These are phyloP conservation scores for Avena atlantica DNA, from an alignment of 176 grass and related monocot species.

Conservation along the genomic window DNA sequence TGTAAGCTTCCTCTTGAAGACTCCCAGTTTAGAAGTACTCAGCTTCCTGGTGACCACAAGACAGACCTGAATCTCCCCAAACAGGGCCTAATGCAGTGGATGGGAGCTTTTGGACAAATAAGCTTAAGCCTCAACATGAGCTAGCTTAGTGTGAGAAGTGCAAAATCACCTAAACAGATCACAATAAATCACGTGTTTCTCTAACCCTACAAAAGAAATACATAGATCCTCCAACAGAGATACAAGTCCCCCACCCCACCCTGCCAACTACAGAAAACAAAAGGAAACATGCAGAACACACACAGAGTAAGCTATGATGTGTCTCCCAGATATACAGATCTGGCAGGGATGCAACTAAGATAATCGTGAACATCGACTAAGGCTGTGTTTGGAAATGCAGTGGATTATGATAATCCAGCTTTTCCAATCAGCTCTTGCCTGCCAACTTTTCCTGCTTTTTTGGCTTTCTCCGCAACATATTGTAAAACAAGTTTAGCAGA, in stretches of 20 bases:
- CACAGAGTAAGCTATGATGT: slow-evolving; percentile 12
- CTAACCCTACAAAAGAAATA: background rate
- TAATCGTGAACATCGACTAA: background rate
- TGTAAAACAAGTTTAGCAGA: background rate
- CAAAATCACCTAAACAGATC: slow-evolving; percentile 19
- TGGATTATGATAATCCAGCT: slow-evolving; percentile 1
- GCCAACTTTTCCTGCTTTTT: background rate
- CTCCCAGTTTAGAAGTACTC: background rate
- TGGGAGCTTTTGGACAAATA: slow-evolving; percentile 14
- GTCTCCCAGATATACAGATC: background rate
- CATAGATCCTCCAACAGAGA: slow-evolving; percentile 6
- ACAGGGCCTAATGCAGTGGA: background rate
- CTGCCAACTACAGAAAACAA: slow-evolving; percentile 5
- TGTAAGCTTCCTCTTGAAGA: background rate
- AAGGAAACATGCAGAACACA: slow-evolving; percentile 5
- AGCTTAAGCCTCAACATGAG: background rate
- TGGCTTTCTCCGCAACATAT: background rate
- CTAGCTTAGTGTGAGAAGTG: slow-evolving; percentile 24
- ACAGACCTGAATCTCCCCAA: slow-evolving; percentile 33
- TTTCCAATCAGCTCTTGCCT: background rate
- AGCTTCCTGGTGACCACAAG: background rate
- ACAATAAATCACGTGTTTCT: background rate
- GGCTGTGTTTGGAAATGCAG: background rate
- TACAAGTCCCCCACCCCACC: background rate
- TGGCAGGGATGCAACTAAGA: background rate